These are phyloP conservation scores for Heritiera fomes DNA, from an alignment of 345 rosid genomes.

Conservation along the genomic window DNA sequence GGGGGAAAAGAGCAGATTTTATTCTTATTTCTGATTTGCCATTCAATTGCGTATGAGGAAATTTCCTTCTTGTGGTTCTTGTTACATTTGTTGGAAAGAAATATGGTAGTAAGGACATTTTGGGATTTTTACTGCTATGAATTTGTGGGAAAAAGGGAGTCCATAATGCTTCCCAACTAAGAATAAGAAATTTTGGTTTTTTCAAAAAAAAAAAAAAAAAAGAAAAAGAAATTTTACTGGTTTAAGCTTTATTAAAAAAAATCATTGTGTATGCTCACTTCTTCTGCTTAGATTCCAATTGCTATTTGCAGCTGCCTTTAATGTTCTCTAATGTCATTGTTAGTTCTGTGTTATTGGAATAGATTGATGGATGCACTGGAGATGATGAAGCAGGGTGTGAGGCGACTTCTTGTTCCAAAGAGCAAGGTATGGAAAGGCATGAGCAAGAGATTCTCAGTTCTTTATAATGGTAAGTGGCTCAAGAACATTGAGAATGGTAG, in stretches of 20 bases:
- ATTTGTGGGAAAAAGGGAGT: background rate
- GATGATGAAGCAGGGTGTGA: conserved; percentile 97
- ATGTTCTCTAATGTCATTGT: conserved; percentile 18
- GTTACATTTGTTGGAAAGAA: background rate
- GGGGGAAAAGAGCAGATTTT: background rate
- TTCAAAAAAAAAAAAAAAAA: too few relatives aligned
- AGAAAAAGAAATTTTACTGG: background rate
- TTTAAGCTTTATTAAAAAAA: background rate
- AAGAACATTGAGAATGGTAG: conserved; percentile 71
- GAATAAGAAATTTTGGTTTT: background rate
- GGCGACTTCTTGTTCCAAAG: conserved; percentile 81
- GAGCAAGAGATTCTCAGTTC: conserved; percentile 90
- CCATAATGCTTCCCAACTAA: background rate
- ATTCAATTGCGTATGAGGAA: background rate
- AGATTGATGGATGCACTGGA: conserved; percentile 93
- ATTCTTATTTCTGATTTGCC: background rate
- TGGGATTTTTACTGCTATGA: background rate
- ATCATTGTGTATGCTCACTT: background rate
- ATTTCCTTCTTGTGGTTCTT: background rate
- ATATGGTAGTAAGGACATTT: background rate
- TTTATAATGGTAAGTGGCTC: conserved; percentile 64
- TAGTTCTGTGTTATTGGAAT: conserved; percentile 22
- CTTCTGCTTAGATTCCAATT: background rate
- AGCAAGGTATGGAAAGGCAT: conserved; percentile 78
- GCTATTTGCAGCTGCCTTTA: background rate